A percentile compares a stretch with the other conserved stretches of the same genome.
Conservation (phyloP, 345 rosid genomes). For the Linum usitatissimum region DNA sequence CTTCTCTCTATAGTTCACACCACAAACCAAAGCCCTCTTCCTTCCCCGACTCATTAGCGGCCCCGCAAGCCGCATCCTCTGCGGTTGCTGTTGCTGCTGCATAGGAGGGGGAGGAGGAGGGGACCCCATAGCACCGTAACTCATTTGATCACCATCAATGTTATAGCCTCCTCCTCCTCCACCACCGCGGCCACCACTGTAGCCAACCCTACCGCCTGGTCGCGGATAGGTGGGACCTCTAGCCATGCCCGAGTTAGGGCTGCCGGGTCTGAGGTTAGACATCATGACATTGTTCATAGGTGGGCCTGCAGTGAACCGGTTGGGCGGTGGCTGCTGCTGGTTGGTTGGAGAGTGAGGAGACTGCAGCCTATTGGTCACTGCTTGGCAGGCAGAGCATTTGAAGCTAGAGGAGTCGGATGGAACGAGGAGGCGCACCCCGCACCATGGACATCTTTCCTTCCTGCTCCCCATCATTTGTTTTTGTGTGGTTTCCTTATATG, state of each 20-base stretch:
- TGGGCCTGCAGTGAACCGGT: too few relatives aligned
- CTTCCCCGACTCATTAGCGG: slow-evolving; percentile 17
- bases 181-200: slow-evolving; percentile 11
- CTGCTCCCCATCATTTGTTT: slow-evolving; percentile 1
- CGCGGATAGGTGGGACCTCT: too few relatives aligned
- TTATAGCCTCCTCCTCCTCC: too few relatives aligned
- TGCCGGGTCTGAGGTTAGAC: too few relatives aligned
- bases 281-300: too few relatives aligned
- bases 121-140: too few relatives aligned
- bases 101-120: slow-evolving; percentile 11
- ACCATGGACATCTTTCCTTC: slow-evolving; percentile 40
- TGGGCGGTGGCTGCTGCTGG: slow-evolving; percentile 1
- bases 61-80: too few relatives aligned
- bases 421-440: slow-evolving; percentile 34
- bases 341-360: slow-evolving; percentile 11
- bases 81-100: background rate
- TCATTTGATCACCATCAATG: too few relatives aligned
- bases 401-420: slow-evolving; percentile 30
- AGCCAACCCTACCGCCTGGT: background rate
- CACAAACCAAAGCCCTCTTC: slow-evolving; percentile 48
- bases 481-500: too few relatives aligned
- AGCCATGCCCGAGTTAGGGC: too few relatives aligned
- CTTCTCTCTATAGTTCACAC: slow-evolving; percentile 36
- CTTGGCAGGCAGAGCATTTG: slow-evolving; percentile 34
- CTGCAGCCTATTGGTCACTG: slow-evolving; percentile 24